These are phyloP conservation scores for Cocos nucifera DNA, from an alignment of 176 grass and related monocot species.

Conservation along the genomic window DNA sequence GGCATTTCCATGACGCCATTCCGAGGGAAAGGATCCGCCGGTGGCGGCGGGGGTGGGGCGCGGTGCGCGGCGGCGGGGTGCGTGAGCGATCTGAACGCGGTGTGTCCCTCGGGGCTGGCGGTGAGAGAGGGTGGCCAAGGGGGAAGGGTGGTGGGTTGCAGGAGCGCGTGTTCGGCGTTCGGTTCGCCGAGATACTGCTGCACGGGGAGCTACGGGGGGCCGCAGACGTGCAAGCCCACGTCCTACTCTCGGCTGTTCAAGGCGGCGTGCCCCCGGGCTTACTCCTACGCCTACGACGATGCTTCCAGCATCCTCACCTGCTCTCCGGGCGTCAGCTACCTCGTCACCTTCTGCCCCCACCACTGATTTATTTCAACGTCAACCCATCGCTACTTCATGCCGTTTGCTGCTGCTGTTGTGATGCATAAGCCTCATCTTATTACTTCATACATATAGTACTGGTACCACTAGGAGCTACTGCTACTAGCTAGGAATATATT, in stretches of 20 bases:
- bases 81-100: conserved; percentile 81
- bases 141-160: conserved; percentile 61
- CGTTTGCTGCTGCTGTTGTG: too few species aligned
- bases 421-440: too few species aligned
- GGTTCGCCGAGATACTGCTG: conserved; percentile 75
- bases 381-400: too few species aligned
- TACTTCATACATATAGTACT: too few species aligned
- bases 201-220: conserved; percentile 64
- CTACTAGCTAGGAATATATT: too few species aligned
- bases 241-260: conserved; percentile 86
- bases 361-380: conserved; percentile 16
- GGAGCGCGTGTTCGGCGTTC: conserved; percentile 69
- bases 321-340: conserved; percentile 60
- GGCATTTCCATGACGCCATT: conserved; percentile 74
- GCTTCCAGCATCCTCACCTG: conserved; percentile 79
- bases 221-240: conserved; percentile 87
- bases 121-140: conserved; percentile 50
- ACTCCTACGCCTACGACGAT: conserved; percentile 95
- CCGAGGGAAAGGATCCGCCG: conserved; percentile 18
- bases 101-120: conserved; percentile 66
- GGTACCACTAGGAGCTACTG: too few species aligned
- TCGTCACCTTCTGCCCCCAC: conserved; percentile 84
- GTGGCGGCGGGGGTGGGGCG: neutral
- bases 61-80: conserved; percentile 59
- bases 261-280: conserved; percentile 70